Evolutionary conservation across 352 stramenopile species (phyloP), one percentile per base, ranked within the genome.

Genomic region (Globisporangium takayamanum): DNA sequence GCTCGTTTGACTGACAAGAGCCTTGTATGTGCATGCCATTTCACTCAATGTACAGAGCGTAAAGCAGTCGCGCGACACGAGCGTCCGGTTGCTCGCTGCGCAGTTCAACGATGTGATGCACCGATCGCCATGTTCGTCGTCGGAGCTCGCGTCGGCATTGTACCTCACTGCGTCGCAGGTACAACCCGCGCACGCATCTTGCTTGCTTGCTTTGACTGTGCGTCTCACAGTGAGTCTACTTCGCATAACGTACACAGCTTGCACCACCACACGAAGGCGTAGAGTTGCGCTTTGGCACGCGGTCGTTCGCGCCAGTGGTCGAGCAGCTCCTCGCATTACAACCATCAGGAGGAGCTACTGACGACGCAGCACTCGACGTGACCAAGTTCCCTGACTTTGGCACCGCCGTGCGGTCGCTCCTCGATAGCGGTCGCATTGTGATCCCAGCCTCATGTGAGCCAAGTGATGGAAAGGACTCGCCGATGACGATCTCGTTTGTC

Each of bases 231-330:
- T 11, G 15, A 10, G 12, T 26, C 2, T n/a, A 55, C 12, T 57
- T 15, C 26, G 33, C 25, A 20, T 16, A 44, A 20, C 52, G 20
- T 46, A 18, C 52, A 15, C 57, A 94, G 67, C 52, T 94, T 42
- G 84, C 84, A 6, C 80, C 84, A 15, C 64, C 82, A 0, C 75
- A 92, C 50, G 69, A 87, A 51, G 82, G 84, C 18, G 68, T 91
- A 18, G 82, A 94, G 66, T 67, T 94, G 16, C 82, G 78, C 10
- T 90, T 94, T 46, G 75, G 73, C 14, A 59, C 72, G 56, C 87
- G 87, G 49, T 78, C 61, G 53, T 91, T 92, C 51, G 72, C 72
- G 7, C 63, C 76, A 2, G 68, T 92, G 44, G 52, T 94, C 10
- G 62, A 74, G 18, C 71, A 79, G 49, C 58, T 88, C 53, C 22